Evolutionary conservation across 1,139 yeast genomes (phyloP).

Genomic region (Yamadazyma membranifaciens): DNA sequence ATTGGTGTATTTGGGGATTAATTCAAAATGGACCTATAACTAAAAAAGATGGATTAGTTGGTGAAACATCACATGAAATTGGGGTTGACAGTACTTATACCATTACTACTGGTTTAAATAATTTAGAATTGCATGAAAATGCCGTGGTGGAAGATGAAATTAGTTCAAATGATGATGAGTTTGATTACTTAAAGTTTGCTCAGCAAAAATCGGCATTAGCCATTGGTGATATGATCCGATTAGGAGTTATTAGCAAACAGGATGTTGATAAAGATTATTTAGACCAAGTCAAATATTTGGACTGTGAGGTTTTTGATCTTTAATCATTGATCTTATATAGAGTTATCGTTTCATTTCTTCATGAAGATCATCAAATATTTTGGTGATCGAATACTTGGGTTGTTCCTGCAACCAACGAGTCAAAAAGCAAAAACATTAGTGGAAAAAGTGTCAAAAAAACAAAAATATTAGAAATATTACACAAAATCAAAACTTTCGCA

Average conservation of each 20-base stretch:
- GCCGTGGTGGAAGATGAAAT: slow-evolving; percentile 32
- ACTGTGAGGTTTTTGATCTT: slow-evolving; percentile 26
- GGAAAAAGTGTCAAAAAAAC: no score
- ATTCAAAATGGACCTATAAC: slow-evolving; percentile 61
- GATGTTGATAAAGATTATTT: slow-evolving; percentile 26
- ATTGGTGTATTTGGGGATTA: slow-evolving; percentile 93
- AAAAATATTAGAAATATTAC: neutral
- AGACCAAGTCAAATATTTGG: slow-evolving; percentile 38
- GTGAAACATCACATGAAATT: slow-evolving; percentile 20
- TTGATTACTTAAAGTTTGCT: slow-evolving; percentile 76
- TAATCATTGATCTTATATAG: neutral
- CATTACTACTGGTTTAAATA: slow-evolving; percentile 35
- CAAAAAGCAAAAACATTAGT: neutral
- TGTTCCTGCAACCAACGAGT: no score
- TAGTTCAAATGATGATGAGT: slow-evolving; percentile 59
- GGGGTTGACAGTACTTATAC: slow-evolving; percentile 42
- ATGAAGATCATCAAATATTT: no score
- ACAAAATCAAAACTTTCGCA: neutral
- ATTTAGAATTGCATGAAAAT: slow-evolving; percentile 25
- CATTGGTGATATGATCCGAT: slow-evolving; percentile 70
- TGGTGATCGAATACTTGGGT: no score
- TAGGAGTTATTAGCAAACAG: slow-evolving; percentile 49
- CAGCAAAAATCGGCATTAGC: slow-evolving; percentile 71
- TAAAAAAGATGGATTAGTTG: slow-evolving; percentile 11
- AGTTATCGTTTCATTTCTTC: neutral